Evolutionary conservation across 257 asterid genomes (phyloP).

Genomic region (Pogostemon cablin): DNA sequence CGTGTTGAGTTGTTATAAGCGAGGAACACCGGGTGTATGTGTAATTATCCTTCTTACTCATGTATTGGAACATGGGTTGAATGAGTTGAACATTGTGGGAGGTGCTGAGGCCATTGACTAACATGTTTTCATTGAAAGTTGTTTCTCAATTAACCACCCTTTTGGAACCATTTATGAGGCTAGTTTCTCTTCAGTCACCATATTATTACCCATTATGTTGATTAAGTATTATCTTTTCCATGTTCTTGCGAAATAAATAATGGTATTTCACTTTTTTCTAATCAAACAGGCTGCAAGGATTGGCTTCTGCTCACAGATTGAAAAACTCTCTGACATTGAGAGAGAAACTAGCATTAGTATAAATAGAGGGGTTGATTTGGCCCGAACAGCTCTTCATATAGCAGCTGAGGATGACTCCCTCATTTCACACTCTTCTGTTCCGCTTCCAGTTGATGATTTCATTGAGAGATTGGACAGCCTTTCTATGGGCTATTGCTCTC

Average conservation of each 20-base stretch:
- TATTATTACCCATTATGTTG: conserved; percentile 17
- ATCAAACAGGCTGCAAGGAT: conserved; percentile 66
- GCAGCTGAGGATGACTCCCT: conserved; percentile 90
- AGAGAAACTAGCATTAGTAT: conserved; percentile 72
- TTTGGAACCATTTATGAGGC: not conserved
- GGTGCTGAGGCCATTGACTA: conserved; percentile 22
- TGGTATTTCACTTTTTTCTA: conserved; percentile 23
- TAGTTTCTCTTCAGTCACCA: not conserved
- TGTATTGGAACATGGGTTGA: not conserved
- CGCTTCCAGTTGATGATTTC: conserved; percentile 85
- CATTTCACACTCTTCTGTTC: conserved; percentile 82
- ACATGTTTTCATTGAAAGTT: not conserved
- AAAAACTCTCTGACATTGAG: conserved; percentile 54
- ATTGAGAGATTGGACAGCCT: conserved; percentile 67
- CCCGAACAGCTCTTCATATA: conserved; percentile 68
- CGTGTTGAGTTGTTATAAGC: not conserved
- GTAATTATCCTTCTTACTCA: conserved; percentile 12
- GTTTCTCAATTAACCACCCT: not conserved
- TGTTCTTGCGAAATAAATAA: conserved; percentile 24
- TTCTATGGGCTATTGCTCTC: conserved; percentile 69
- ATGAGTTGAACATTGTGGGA: not conserved
- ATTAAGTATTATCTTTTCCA: not conserved
- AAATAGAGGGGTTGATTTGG: conserved; percentile 64
- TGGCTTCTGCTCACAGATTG: conserved; percentile 61
- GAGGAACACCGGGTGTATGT: not conserved